Percentiles rank a stretch among this genome's conserved stretches.
phyloP scores from a whole-genome alignment of 768 basidiomycete species.

The Amanita inopinata region DNA sequence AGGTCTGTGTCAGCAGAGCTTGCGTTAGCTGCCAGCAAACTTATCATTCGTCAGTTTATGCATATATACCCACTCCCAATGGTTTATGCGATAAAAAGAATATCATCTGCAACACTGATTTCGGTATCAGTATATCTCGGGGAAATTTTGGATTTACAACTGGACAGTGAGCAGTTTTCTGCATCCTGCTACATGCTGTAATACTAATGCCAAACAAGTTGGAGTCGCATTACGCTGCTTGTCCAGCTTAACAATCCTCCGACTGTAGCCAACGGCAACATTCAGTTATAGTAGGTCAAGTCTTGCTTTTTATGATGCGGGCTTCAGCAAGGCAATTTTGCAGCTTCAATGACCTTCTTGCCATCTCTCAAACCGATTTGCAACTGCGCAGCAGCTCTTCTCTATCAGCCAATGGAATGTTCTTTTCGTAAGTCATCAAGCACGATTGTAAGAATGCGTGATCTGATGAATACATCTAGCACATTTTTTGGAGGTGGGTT shows the following conservation, averaged over 20 bases:
- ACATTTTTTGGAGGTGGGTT: conserved; percentile 73
- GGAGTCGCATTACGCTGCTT: conserved; percentile 64
- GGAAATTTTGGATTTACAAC: conserved; percentile 52
- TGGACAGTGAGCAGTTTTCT: conserved; percentile 43
- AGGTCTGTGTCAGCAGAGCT: conserved; percentile 31
- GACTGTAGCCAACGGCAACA: conserved; percentile 62
- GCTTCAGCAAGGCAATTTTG: not conserved
- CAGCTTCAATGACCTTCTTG: conserved; percentile 64
- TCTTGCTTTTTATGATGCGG: not conserved
- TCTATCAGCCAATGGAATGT: conserved; percentile 58
- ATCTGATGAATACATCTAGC: too few relatives aligned
- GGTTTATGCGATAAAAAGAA: conserved; percentile 43
- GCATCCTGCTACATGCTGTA: conserved; percentile 6
- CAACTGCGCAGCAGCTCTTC: conserved; percentile 48
- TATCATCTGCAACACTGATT: conserved; percentile 63
- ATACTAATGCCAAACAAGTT: conserved; percentile 26
- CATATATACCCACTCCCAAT: conserved; percentile 63
- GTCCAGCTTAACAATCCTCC: conserved; percentile 70
- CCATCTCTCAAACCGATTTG: conserved; percentile 48
- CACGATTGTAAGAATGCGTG: too few relatives aligned
- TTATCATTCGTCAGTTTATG: conserved; percentile 46
- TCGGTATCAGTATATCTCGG: conserved; percentile 66
- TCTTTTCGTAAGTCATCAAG: conserved; percentile 70
- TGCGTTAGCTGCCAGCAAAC: conserved; percentile 7
- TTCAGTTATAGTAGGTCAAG: conserved; percentile 60